Conservation (phyloP, 805 yeast species). For the Tetrapisispora arboricola region DNA sequence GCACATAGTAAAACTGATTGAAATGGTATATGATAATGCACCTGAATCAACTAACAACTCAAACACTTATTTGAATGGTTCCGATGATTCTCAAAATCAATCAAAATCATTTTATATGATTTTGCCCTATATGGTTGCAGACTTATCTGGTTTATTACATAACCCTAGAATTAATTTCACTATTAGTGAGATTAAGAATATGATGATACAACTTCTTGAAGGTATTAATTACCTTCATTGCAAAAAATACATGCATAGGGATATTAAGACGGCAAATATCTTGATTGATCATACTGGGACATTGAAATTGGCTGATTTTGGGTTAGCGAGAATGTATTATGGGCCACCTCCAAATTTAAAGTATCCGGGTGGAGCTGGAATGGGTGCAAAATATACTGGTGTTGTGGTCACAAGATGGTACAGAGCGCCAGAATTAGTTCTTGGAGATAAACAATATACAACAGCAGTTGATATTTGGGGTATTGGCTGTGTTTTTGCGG, state of each 20-base stretch:
- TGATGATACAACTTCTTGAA: conserved; percentile 63
- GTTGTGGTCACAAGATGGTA: conserved; percentile 96
- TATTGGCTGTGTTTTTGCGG: conserved; percentile 91
- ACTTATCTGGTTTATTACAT: conserved; percentile 78
- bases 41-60: conserved; percentile 16
- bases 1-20: conserved; percentile 68
- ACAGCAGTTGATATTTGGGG: conserved; percentile 99
- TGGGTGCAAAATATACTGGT: conserved; percentile 40
- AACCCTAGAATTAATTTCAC: conserved; percentile 57
- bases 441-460: conserved; percentile 80
- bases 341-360: conserved; percentile 49
- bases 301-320: conserved; percentile 90
- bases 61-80: conserved; percentile 4
- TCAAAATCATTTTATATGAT: conserved; percentile 62
- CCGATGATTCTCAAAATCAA: conserved; percentile 5
- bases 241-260: conserved; percentile 63
- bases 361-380: conserved; percentile 36
- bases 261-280: conserved; percentile 93
- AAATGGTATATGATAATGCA: conserved; percentile 54
- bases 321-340: conserved; percentile 69
- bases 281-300: conserved; percentile 66
- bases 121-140: conserved; percentile 86
- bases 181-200: conserved; percentile 67
- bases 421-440: conserved; percentile 84
- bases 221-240: conserved; percentile 73